Base-by-base conservation (phyloP, 139 green algal genomes). In the Ulvella scutata region DNA sequence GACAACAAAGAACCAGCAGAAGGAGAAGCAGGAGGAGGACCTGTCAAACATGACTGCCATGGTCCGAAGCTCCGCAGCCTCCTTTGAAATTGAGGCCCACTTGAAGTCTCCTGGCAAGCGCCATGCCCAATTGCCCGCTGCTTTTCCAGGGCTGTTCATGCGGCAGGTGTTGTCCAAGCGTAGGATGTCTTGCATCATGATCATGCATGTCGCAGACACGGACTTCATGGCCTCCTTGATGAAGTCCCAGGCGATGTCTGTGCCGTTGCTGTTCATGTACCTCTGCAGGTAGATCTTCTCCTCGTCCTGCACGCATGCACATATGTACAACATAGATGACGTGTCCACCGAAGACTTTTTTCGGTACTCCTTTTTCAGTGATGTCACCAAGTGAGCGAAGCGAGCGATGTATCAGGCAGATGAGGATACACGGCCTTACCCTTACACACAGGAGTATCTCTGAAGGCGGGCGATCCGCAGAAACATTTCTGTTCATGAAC, bases 111-210 rank as follows among this genome's bases (percentile, higher is more conserved):
- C 84, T 3, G 84, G 85, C 3, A 93, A 81, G 20, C 92, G 82
- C 92, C 92, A 97, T 0, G 76, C 38, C 92, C 92, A 97, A 86
- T 97, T 97, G 83, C 88, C 90, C 3, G 82, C 87, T 0, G 91
- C 91, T 23, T 75, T 84, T 35, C 93, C 94, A 2, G 94, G 94
- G 0, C 85, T 92, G 85, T 98, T 98, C 90, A 98, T 98, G 74
- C 94, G 87, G 0, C 84, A 88, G 2, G 31, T 82, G 85, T 97
- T 97, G 80, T 96, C 94, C 61, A 99, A 83, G 0, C 90, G 79
- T 87, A 99, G 90, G 31, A 99, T 83, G 80, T 99, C 95, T 90
- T 98, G 89, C 83, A 94, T 90, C 75, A 92, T 88, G 77, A 98
- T 79, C 33, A 96, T 85, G 61, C 84, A 85, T 1, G 90, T 90